Conservation (phyloP, 192 early-diverging fungal species). For the Dimargaris cristalligena region DNA sequence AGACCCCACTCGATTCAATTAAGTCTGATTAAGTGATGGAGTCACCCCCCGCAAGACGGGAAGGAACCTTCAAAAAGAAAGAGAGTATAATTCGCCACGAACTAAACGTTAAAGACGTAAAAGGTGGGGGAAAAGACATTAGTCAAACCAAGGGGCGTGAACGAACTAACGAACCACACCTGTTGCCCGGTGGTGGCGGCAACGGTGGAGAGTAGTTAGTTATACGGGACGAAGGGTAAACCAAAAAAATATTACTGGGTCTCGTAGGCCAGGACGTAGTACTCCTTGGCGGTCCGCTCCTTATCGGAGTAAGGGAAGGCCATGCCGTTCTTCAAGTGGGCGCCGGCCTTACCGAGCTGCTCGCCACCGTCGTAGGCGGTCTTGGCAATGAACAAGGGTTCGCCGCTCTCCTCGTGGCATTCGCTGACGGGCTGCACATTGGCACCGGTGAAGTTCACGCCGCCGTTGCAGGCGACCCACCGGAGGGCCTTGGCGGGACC, state of each 20-base stretch:
- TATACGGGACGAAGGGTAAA: no score
- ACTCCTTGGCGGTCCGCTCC: conserved; percentile 21
- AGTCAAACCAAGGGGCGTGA: background rate
- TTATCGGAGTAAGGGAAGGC: conserved; percentile 27
- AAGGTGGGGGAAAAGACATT: background rate
- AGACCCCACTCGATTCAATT: no score
- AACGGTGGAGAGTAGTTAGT: background rate
- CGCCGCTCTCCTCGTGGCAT: conserved; percentile 26
- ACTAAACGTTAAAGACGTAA: background rate
- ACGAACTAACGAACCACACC: background rate
- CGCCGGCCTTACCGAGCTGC: conserved; percentile 31
- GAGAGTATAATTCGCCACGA: no score
- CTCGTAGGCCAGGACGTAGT: conserved; percentile 26
- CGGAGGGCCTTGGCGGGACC: conserved; percentile 35
- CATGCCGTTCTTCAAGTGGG: conserved; percentile 31
- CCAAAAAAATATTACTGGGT: no score
- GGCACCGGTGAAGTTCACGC: conserved; percentile 19
- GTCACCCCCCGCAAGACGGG: no score
- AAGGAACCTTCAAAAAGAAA: no score
- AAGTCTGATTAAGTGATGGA: no score
- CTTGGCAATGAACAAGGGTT: conserved; percentile 30
- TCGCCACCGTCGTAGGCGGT: conserved; percentile 24
- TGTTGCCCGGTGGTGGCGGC: no score
- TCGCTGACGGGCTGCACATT: conserved; percentile 19
- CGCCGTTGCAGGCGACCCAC: conserved; percentile 30